A percentile compares a stretch with the other conserved stretches of the same genome.
phyloP scores from a whole-genome alignment of 148 eudicot species.

The Limonium bicolor region DNA sequence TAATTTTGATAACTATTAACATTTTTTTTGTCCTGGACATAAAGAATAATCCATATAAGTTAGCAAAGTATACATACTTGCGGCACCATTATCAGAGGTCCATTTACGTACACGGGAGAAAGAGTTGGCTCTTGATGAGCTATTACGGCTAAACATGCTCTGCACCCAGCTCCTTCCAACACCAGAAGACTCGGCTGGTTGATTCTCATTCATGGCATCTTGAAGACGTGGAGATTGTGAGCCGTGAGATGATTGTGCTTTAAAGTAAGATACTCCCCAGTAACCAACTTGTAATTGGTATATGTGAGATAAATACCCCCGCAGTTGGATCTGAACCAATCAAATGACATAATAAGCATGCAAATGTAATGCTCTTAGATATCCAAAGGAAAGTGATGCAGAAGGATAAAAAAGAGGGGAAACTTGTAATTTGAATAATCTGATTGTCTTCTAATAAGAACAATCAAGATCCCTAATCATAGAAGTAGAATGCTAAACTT shows the following conservation, averaged over 20 bases:
- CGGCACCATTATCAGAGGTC: slow-evolving; percentile 32
- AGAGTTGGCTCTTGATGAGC: slow-evolving; percentile 34
- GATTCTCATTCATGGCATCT: slow-evolving; percentile 38
- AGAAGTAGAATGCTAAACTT: too few relatives aligned
- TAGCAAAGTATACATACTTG: too few relatives aligned
- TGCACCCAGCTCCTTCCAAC: slow-evolving; percentile 89
- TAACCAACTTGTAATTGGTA: slow-evolving; percentile 49
- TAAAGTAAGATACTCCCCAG: slow-evolving; percentile 71
- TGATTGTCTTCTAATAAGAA: too few relatives aligned
- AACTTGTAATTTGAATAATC: too few relatives aligned
- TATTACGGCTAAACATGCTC: slow-evolving; percentile 86
- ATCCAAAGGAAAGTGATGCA: too few relatives aligned
- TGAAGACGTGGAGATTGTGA: slow-evolving; percentile 53
- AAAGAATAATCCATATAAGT: too few relatives aligned
- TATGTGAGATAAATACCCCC: slow-evolving; percentile 34
- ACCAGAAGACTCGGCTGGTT: slow-evolving; percentile 73
- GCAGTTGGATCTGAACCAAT: slow-evolving; percentile 32
- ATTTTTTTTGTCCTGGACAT: too few relatives aligned
- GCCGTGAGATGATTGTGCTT: slow-evolving; percentile 52
- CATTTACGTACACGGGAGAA: slow-evolving; percentile 47
- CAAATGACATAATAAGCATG: too few relatives aligned
- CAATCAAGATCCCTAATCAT: too few relatives aligned
- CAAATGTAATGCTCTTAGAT: too few relatives aligned
- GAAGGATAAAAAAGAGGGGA: too few relatives aligned
- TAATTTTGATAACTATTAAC: too few relatives aligned